phyloP scores from a whole-genome alignment of 2,329 filamentous ascomycete genomes.

The Salinomyces thailandicus region DNA sequence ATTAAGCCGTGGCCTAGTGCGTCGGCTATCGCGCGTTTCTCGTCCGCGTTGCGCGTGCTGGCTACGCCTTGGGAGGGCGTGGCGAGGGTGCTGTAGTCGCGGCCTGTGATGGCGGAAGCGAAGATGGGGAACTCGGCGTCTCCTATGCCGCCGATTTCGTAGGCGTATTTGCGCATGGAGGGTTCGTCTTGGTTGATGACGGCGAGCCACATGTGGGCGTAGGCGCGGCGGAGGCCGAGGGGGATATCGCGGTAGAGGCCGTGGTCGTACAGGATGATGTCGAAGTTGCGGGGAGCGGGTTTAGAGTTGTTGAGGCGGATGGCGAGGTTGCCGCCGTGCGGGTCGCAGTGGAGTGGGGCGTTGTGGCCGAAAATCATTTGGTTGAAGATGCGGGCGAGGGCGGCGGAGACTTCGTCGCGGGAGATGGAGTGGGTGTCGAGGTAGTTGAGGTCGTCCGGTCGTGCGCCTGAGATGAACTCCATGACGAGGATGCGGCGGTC shows the following conservation, averaged over 20 bases:
- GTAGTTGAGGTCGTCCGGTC: conserved; percentile 80
- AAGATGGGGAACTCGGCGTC: conserved; percentile 92
- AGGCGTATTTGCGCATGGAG: conserved; percentile 77
- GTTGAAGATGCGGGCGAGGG: conserved; percentile 87
- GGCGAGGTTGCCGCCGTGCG: conserved; percentile 91
- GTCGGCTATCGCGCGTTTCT: conserved; percentile 77
- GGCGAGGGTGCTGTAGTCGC: conserved; percentile 71
- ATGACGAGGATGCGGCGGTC: conserved; percentile 86
- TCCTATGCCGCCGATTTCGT: conserved; percentile 77
- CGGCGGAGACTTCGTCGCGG: conserved; percentile 87
- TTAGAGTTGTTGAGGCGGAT: conserved; percentile 63
- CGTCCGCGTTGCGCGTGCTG: conserved; percentile 54
- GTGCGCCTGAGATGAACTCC: conserved; percentile 78
- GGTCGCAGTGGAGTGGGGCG: conserved; percentile 90
- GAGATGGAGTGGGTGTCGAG: conserved; percentile 80
- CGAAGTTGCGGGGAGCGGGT: conserved; percentile 63
- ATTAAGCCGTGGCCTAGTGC: conserved; percentile 73
- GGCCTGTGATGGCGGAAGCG: conserved; percentile 87
- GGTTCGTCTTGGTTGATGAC: conserved; percentile 82
- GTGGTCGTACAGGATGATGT: conserved; percentile 93
- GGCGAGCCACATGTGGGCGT: conserved; percentile 95
- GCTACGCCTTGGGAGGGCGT: conserved; percentile 40
- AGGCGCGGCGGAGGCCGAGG: conserved; percentile 63
- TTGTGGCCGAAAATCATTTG: conserved; percentile 95
- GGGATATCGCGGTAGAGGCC: conserved; percentile 93